These are phyloP conservation scores for Colletotrichum sp. DNA, from an alignment of 2,329 filamentous ascomycete species.

Conservation along the genomic window DNA sequence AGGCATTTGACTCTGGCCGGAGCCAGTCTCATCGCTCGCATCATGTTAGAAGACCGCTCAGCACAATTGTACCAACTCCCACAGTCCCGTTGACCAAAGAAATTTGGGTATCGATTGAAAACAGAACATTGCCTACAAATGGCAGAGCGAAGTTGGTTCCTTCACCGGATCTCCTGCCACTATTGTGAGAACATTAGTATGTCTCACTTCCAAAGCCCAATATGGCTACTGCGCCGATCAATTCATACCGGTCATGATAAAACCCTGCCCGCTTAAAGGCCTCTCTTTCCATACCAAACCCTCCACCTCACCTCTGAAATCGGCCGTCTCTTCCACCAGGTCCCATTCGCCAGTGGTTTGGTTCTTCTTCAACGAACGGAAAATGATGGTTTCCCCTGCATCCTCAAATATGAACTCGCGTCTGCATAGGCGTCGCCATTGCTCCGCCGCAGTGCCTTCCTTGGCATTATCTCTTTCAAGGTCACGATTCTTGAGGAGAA, in stretches of 20 bases:
- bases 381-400: conserved; percentile 32
- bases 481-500: conserved; percentile 41
- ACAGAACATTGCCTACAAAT: background rate
- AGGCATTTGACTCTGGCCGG: background rate
- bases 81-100: background rate
- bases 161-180: background rate
- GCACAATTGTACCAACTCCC: background rate
- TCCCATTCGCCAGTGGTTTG: conserved; percentile 36
- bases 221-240: conserved; percentile 23
- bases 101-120: background rate
- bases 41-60: background rate
- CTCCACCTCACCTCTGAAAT: conserved; percentile 32
- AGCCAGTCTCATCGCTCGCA: background rate
- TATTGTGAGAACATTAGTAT: background rate
- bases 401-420: conserved; percentile 47
- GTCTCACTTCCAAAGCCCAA: background rate
- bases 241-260: conserved; percentile 31
- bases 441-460: conserved; percentile 37
- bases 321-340: conserved; percentile 41
- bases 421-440: conserved; percentile 44
- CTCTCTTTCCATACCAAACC: conserved; percentile 38
- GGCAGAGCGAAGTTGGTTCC: background rate
- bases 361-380: conserved; percentile 38
- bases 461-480: conserved; percentile 35
- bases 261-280: conserved; percentile 38